Percentiles rank a stretch among this genome's conserved stretches.
These are phyloP conservation scores for Elasticomyces elasticus DNA, from an alignment of 495 filamentous ascomycete genomes.

Conservation along the genomic window DNA sequence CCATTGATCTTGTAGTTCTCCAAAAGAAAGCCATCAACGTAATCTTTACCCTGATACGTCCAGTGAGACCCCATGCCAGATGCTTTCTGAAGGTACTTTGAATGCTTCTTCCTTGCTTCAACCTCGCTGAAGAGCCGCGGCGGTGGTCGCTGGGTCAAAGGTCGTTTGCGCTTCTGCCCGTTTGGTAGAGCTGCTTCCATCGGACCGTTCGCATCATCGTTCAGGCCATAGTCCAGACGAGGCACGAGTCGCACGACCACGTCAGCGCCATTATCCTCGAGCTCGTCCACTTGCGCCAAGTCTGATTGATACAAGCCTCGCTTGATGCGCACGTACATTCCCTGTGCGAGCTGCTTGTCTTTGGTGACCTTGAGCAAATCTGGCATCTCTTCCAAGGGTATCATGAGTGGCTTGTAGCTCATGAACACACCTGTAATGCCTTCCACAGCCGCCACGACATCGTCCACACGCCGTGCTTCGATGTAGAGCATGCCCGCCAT, in stretches of 20 bases:
- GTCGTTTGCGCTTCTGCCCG: conserved; percentile 67
- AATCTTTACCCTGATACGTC: conserved; percentile 75
- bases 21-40: conserved; percentile 84
- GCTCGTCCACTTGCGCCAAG: conserved; percentile 86
- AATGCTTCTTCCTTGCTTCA: conserved; percentile 82
- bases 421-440: conserved; percentile 79
- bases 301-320: conserved; percentile 78
- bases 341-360: conserved; percentile 73
- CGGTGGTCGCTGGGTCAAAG: conserved; percentile 55
- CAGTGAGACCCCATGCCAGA: conserved; percentile 53
- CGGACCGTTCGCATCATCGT: conserved; percentile 61
- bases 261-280: conserved; percentile 83
- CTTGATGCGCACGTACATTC: conserved; percentile 77
- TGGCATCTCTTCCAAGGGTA: conserved; percentile 96
- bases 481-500: conserved; percentile 95
- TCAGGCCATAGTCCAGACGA: conserved; percentile 79
- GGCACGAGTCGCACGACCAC: conserved; percentile 80
- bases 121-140: conserved; percentile 86
- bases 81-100: conserved; percentile 56
- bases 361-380: conserved; percentile 85
- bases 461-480: conserved; percentile 75
- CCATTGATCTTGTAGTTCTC: conserved; percentile 88
- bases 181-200: conserved; percentile 31
- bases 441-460: conserved; percentile 71
- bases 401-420: conserved; percentile 66